These are phyloP conservation scores for Pseudocercospora vitis DNA, from an alignment of 2,329 filamentous ascomycete species.

Conservation along the genomic window DNA sequence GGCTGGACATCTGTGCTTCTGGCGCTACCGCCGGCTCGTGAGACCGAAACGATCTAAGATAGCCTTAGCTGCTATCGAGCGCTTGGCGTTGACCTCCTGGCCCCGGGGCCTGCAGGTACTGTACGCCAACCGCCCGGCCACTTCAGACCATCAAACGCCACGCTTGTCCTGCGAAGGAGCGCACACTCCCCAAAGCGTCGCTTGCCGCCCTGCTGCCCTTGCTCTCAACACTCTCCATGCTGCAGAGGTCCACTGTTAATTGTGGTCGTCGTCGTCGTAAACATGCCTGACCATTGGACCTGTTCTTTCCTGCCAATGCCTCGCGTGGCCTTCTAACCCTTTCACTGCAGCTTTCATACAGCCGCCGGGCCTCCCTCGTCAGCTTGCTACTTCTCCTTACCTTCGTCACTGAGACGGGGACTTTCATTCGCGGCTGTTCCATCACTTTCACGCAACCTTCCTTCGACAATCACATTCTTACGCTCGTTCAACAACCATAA, in stretches of 20 bases:
- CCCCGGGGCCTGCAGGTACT: slow-evolving; percentile 13
- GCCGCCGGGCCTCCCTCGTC: slow-evolving; percentile 6
- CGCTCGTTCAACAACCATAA: slow-evolving; percentile 14
- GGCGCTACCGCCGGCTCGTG: slow-evolving; percentile 7
- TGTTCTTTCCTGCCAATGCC: slow-evolving; percentile 3
- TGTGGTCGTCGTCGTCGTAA: neutral
- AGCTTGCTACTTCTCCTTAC: slow-evolving; percentile 1
- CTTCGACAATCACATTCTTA: neutral
- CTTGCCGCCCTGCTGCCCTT: neutral
- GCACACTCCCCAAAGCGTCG: too few species aligned
- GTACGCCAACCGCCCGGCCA: neutral
- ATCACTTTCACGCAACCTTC: neutral
- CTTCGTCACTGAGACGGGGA: slow-evolving; percentile 16
- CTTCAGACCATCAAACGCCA: neutral
- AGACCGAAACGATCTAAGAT: slow-evolving; percentile 7
- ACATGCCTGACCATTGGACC: slow-evolving; percentile 8
- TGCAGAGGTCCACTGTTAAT: neutral
- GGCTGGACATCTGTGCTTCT: too few species aligned
- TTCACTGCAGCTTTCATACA: slow-evolving; percentile 12
- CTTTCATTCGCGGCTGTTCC: neutral
- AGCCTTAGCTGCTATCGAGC: neutral
- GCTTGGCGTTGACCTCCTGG: slow-evolving; percentile 12
- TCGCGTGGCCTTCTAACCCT: slow-evolving; percentile 6
- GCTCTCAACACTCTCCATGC: neutral
- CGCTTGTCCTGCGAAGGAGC: neutral